A percentile compares a stretch with the other conserved stretches of the same genome.
Evolutionary conservation across 129 eudicot species (phyloP).

Genomic region (Centrapalus pauciflorus): DNA sequence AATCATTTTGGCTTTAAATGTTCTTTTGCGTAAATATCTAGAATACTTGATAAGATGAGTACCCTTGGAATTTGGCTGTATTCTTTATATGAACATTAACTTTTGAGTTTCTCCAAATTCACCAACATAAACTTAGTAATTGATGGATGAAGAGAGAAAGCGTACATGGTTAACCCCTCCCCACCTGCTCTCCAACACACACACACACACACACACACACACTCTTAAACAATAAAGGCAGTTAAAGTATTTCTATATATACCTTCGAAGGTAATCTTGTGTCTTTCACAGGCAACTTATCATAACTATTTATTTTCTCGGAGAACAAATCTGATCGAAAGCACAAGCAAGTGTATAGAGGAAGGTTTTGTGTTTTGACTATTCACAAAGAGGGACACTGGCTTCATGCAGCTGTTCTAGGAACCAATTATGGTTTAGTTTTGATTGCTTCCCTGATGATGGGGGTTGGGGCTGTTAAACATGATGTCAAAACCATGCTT

Average conservation of each 20-base stretch:
- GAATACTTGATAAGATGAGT: not conserved
- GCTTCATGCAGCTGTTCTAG: constrained; percentile 36
- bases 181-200: too few relatives aligned
- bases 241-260: not conserved
- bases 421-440: constrained; percentile 33
- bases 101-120: not conserved
- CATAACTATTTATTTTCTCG: too few relatives aligned
- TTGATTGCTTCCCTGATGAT: constrained; percentile 33
- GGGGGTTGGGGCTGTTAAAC: constrained; percentile 35
- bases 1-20: not conserved
- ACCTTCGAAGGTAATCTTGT: constrained; percentile 9
- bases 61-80: not conserved
- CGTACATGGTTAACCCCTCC: not conserved
- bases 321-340: too few relatives aligned
- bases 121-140: not conserved
- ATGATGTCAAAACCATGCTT: constrained; percentile 29
- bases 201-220: too few relatives aligned
- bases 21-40: not conserved
- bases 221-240: too few relatives aligned
- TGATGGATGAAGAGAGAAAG: not conserved
- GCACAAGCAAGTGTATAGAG: not conserved
- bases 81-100: not conserved
- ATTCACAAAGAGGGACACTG: constrained; percentile 40
- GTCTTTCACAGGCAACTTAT: constrained; percentile 23
- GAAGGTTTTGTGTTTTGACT: constrained; percentile 25